phyloP scores from a whole-genome alignment of 331 rosid species.

The Quercus tomentella region DNA sequence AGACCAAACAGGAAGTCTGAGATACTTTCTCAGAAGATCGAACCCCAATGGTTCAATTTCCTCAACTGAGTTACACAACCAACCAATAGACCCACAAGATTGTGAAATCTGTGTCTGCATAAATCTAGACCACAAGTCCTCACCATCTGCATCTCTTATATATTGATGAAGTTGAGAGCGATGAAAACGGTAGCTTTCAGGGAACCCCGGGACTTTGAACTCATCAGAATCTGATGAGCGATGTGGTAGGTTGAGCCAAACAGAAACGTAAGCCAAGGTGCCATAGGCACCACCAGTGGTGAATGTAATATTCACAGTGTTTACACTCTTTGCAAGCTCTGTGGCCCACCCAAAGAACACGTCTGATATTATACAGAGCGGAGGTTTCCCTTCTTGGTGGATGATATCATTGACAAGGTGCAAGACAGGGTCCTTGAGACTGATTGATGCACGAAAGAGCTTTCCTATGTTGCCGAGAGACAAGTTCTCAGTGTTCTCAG shows the following conservation, averaged over 20 bases:
- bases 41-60: constrained; percentile 33
- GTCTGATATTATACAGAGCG: constrained; percentile 34
- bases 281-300: constrained; percentile 46
- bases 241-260: neutral
- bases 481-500: constrained; percentile 39
- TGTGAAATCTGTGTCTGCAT: constrained; percentile 24
- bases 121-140: constrained; percentile 34
- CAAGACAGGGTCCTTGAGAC: constrained; percentile 26
- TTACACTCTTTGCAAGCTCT: constrained; percentile 21
- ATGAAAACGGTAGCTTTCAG: constrained; percentile 20
- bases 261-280: neutral
- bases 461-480: neutral
- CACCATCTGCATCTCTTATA: constrained; percentile 30
- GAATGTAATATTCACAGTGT: constrained; percentile 25
- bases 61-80: constrained; percentile 34
- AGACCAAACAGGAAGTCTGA: constrained; percentile 27
- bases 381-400: constrained; percentile 17
- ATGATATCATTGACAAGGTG: constrained; percentile 11
- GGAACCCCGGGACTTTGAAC: constrained; percentile 31
- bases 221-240: neutral
- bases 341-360: constrained; percentile 39
- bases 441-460: constrained; percentile 9
- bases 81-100: constrained; percentile 21
- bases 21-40: constrained; percentile 9
- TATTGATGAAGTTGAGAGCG: constrained; percentile 24